A percentile compares a stretch with the other conserved stretches of the same genome.
These are phyloP conservation scores for Botryotinia calthae DNA, from an alignment of 2,329 filamentous ascomycete species.

Conservation along the genomic window DNA sequence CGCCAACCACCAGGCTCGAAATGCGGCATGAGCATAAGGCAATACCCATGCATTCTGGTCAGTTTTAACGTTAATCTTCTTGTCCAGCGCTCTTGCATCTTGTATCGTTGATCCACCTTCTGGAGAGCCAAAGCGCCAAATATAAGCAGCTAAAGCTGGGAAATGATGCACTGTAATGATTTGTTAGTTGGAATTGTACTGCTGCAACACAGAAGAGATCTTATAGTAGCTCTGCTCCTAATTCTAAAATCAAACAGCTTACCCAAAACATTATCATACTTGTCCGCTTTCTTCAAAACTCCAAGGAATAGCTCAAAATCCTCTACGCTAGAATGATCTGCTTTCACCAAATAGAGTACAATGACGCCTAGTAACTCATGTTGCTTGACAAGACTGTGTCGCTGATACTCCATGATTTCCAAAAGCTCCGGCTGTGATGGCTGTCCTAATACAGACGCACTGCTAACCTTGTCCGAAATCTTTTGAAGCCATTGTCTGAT, in stretches of 20 bases:
- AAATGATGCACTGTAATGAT: slow-evolving; percentile 68
- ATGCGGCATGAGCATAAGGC: slow-evolving; percentile 73
- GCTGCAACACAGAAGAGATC: background rate
- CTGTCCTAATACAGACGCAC: slow-evolving; percentile 71
- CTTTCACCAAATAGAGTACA: slow-evolving; percentile 73
- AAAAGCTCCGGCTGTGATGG: slow-evolving; percentile 60
- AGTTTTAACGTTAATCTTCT: slow-evolving; percentile 61
- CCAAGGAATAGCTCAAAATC: slow-evolving; percentile 74
- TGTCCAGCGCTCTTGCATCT: slow-evolving; percentile 69
- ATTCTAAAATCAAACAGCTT: slow-evolving; percentile 30
- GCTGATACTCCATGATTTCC: slow-evolving; percentile 78
- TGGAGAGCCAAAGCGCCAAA: slow-evolving; percentile 74
- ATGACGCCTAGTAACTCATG: slow-evolving; percentile 87
- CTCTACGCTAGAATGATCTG: slow-evolving; percentile 63
- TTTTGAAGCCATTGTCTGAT: slow-evolving; percentile 75
- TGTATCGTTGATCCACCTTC: slow-evolving; percentile 66
- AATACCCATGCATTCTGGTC: slow-evolving; percentile 71
- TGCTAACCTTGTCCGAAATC: slow-evolving; percentile 72
- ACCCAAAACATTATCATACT: slow-evolving; percentile 66
- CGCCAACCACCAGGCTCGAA: slow-evolving; percentile 82
- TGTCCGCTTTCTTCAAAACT: slow-evolving; percentile 67
- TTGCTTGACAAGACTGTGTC: slow-evolving; percentile 77
- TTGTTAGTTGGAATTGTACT: slow-evolving; percentile 25
- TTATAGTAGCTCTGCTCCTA: background rate
- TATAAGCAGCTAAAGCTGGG: slow-evolving; percentile 73